phyloP scores from a whole-genome alignment of 2,329 filamentous ascomycete species.

The Ilyonectria sp. region DNA sequence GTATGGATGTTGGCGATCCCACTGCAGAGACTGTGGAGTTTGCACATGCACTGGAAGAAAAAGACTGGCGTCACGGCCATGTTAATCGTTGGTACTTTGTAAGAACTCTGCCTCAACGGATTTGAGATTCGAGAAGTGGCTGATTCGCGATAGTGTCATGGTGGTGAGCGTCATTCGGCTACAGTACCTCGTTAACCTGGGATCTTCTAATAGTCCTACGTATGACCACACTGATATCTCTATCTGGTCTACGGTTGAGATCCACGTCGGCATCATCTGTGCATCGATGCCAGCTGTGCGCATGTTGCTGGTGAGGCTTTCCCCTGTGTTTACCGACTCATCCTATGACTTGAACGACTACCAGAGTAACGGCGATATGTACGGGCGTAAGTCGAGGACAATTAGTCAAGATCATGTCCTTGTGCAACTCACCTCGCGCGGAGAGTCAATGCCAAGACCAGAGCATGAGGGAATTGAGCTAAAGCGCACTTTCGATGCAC shows the following conservation, averaged over 20 bases:
- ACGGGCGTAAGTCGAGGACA: conserved; percentile 38
- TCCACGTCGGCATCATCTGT: conserved; percentile 55
- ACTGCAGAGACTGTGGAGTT: conserved; percentile 53
- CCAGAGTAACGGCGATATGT: conserved; percentile 38
- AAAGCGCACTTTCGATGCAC: conserved; percentile 39
- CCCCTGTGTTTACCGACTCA: conserved; percentile 47
- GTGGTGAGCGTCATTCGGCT: conserved; percentile 50
- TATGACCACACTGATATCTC: conserved; percentile 49
- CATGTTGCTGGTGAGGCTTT: conserved; percentile 46
- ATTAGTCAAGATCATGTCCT: conserved; percentile 37
- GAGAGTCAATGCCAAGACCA: conserved; percentile 31
- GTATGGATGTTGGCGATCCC: conserved; percentile 60
- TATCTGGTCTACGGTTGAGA: conserved; percentile 54
- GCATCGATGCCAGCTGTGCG: conserved; percentile 52
- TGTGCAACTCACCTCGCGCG: conserved; percentile 34
- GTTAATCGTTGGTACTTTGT: conserved; percentile 61
- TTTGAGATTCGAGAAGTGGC: background rate
- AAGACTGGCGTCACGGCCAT: conserved; percentile 60
- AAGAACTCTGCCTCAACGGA: conserved; percentile 25
- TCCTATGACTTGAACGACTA: conserved; percentile 44
- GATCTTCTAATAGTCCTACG: conserved; percentile 47
- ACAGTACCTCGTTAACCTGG: conserved; percentile 46
- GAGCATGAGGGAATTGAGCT: conserved; percentile 42
- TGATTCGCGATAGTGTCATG: conserved; percentile 43
- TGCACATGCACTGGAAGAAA: conserved; percentile 57